A percentile compares a stretch with the other conserved stretches of the same genome.
phyloP scores from a whole-genome alignment of 495 filamentous ascomycete genomes.

The Pseudoneurospora amorphoporcata region DNA sequence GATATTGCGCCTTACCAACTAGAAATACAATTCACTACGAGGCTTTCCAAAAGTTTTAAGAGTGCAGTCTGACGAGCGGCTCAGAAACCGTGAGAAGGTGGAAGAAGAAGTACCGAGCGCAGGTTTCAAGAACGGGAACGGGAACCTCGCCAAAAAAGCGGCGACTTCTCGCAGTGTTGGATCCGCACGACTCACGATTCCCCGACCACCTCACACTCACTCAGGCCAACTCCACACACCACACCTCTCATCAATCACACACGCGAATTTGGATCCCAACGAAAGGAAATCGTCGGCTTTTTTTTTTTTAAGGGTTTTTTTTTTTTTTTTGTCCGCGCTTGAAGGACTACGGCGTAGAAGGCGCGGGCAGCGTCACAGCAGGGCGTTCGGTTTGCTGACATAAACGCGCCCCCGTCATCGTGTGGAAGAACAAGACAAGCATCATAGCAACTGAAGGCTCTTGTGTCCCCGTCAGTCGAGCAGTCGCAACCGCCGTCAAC shows the following conservation, averaged over 20 bases:
- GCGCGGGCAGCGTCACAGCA: neutral
- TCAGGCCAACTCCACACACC: neutral
- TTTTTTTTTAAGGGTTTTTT: too few relatives aligned
- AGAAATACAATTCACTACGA: slow-evolving; percentile 17
- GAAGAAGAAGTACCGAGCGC: neutral
- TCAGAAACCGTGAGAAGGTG: slow-evolving; percentile 1
- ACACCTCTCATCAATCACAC: neutral
- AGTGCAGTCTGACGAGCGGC: neutral
- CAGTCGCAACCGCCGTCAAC: neutral
- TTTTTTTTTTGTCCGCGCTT: neutral
- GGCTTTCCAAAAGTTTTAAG: slow-evolving; percentile 1
- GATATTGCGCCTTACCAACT: slow-evolving; percentile 13
- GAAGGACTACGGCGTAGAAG: neutral
- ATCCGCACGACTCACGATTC: neutral
- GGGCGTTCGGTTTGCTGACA: neutral
- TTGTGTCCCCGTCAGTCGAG: neutral
- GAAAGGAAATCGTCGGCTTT: neutral
- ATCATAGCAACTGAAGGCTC: neutral
- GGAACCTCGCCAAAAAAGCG: neutral
- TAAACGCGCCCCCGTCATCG: neutral
- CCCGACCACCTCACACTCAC: neutral
- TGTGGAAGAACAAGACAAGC: neutral
- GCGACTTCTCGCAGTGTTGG: neutral
- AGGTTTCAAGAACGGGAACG: neutral
- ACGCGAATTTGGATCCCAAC: neutral